Conservation (phyloP, 2,329 filamentous ascomycete genomes). For the Microdochium nivale region DNA sequence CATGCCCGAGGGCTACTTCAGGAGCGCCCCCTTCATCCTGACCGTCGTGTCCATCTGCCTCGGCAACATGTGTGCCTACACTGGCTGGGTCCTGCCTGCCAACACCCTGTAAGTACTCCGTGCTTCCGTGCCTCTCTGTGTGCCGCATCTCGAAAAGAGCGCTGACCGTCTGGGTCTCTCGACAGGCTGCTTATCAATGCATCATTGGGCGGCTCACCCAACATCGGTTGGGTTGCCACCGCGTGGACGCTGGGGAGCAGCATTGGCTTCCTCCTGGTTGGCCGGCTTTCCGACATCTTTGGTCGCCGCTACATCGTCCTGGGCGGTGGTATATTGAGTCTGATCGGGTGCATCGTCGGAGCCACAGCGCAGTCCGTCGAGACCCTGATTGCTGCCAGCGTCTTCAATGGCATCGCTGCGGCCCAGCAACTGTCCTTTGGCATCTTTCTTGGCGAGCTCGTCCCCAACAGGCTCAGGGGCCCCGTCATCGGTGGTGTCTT, state of each 20-base stretch:
- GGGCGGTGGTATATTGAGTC: constrained; percentile 18
- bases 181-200: constrained; percentile 4
- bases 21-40: constrained; percentile 28
- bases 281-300: constrained; percentile 32
- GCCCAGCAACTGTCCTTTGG: constrained; percentile 31
- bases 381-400: constrained; percentile 26
- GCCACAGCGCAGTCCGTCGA: constrained; percentile 23
- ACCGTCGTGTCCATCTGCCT: constrained; percentile 26
- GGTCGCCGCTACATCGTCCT: constrained; percentile 32
- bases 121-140: not conserved
- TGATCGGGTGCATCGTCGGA: constrained; percentile 28
- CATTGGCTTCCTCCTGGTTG: constrained; percentile 23
- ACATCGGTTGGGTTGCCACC: constrained; percentile 21
- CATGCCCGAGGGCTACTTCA: constrained; percentile 32
- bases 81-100: constrained; percentile 25
- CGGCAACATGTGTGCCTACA: constrained; percentile 22
- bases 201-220: constrained; percentile 6
- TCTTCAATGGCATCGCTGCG: constrained; percentile 27
- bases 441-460: constrained; percentile 31
- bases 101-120: constrained; percentile 19
- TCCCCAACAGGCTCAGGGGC: constrained; percentile 31
- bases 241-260: constrained; percentile 13
- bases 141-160: not conserved
- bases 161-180: not conserved
- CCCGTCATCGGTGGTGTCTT: constrained; percentile 27